Conservation (phyloP, 192 early-diverging fungal genomes). For the Linnemannia exigua region DNA sequence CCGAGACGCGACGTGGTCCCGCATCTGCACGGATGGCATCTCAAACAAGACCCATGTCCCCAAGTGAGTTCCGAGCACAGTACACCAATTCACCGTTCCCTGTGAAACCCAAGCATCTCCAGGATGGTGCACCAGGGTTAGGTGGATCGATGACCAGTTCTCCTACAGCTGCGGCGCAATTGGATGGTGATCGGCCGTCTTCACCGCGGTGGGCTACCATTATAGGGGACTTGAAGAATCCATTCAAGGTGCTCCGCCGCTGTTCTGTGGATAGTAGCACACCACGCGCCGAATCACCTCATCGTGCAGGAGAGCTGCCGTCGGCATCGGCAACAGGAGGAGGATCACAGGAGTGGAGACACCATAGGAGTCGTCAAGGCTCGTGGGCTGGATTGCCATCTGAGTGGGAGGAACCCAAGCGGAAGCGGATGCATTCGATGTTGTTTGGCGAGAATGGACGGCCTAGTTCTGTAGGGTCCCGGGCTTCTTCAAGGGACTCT, state of each 20-base stretch:
- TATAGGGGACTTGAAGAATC: slow-evolving; percentile 47
- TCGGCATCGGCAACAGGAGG: neutral
- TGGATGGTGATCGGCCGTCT: neutral
- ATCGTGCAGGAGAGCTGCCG: neutral
- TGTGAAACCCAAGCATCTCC: slow-evolving; percentile 22
- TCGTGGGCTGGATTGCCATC: slow-evolving; percentile 44
- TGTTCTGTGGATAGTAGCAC: slow-evolving; percentile 1
- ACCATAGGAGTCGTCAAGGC: slow-evolving; percentile 17
- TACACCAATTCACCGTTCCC: slow-evolving; percentile 23
- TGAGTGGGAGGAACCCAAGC: slow-evolving; percentile 45
- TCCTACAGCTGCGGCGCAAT: neutral
- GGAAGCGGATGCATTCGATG: slow-evolving; percentile 44
- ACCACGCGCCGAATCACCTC: neutral
- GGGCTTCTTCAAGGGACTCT: neutral
- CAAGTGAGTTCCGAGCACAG: slow-evolving; percentile 48
- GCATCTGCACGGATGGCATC: neutral
- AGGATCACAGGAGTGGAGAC: neutral
- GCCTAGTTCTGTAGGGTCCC: slow-evolving; percentile 12
- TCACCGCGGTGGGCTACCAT: neutral
- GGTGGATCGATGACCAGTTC: neutral
- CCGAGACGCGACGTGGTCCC: slow-evolving; percentile 12
- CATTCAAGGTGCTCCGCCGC: slow-evolving; percentile 30
- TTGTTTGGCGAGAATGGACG: slow-evolving; percentile 37
- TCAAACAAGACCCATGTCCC: slow-evolving; percentile 34
- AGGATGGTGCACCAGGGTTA: slow-evolving; percentile 26